Evolutionary conservation across 805 yeast genomes (phyloP).

Genomic region (Sporopachydermia quercuum): DNA sequence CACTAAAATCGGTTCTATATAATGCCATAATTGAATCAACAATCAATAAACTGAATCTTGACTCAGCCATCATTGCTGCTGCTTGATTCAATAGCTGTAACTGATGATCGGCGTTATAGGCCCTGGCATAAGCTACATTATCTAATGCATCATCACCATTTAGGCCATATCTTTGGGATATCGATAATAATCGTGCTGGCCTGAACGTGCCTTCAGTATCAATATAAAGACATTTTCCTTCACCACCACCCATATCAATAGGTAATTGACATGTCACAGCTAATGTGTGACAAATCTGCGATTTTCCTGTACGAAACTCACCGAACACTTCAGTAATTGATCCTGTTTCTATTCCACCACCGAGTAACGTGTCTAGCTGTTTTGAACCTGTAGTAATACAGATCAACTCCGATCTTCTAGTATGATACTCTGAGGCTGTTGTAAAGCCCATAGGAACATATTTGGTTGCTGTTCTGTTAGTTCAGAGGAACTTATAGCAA

Average conservation of each 20-base stretch:
- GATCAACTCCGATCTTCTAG: conserved; percentile 77
- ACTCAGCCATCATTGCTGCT: conserved; percentile 90
- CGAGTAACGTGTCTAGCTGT: conserved; percentile 79
- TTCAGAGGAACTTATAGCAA: not conserved
- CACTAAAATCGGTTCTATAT: conserved; percentile 87
- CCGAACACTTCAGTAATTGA: conserved; percentile 94
- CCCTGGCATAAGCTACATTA: conserved; percentile 94
- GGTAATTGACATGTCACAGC: conserved; percentile 97
- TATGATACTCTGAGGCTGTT: conserved; percentile 89
- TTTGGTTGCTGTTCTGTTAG: conserved; percentile 42
- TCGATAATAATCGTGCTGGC: conserved; percentile 77
- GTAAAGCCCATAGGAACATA: conserved; percentile 93
- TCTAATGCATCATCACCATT: conserved; percentile 91
- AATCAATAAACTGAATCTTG: conserved; percentile 75
- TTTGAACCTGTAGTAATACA: conserved; percentile 93
- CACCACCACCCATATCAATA: conserved; percentile 95
- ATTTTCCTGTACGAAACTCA: conserved; percentile 94
- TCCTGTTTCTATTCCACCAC: conserved; percentile 97
- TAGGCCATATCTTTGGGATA: conserved; percentile 82
- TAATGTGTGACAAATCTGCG: conserved; percentile 90
- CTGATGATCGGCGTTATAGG: conserved; percentile 95
- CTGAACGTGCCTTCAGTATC: conserved; percentile 97
- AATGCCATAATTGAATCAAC: conserved; percentile 98
- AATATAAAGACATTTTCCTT: conserved; percentile 89
- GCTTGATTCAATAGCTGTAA: conserved; percentile 75